Evolutionary conservation across 768 basidiomycete species (phyloP).

Genomic region (Termitomyces titanicus): DNA sequence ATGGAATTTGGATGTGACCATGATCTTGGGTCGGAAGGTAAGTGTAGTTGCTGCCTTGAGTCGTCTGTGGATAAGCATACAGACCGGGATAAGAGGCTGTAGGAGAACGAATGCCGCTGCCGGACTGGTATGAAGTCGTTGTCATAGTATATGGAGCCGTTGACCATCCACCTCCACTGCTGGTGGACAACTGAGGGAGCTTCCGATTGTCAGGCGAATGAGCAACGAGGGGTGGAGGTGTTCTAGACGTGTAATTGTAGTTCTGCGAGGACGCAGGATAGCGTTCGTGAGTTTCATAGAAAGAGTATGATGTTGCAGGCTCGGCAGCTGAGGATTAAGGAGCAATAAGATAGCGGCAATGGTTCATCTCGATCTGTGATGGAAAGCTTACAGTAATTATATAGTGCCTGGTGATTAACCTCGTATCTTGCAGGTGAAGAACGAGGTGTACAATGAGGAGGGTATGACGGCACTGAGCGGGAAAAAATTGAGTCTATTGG

Average conservation of each 20-base stretch:
- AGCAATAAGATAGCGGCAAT: conserved; percentile 32
- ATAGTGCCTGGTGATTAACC: conserved; percentile 45
- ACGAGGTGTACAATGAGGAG: conserved; percentile 58
- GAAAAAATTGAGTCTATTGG: conserved; percentile 56
- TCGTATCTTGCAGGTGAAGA: conserved; percentile 60
- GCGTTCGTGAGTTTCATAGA: conserved; percentile 59
- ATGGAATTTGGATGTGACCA: conserved; percentile 20
- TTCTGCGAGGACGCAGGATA: conserved; percentile 46
- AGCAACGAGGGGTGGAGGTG: conserved; percentile 44
- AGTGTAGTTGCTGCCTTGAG: conserved; percentile 33
- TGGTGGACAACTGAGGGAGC: conserved; percentile 52
- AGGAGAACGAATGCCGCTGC: conserved; percentile 52
- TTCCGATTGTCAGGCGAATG: conserved; percentile 48
- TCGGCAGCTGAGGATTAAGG: conserved; percentile 38
- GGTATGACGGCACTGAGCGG: conserved; percentile 58
- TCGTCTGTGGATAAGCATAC: conserved; percentile 43
- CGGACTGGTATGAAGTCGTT: conserved; percentile 16
- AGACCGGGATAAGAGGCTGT: conserved; percentile 57
- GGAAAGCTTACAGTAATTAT: conserved; percentile 40
- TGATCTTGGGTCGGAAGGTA: conserved; percentile 36
- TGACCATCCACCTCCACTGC: conserved; percentile 45
- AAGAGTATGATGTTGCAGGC: conserved; percentile 41
- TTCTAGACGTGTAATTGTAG: conserved; percentile 44
- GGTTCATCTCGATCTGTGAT: conserved; percentile 11
- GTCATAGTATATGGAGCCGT: conserved; percentile 32